Percentiles rank a stretch among this genome's conserved stretches.
Conservation (phyloP, 1,139 yeast species). For the Sugiyamaella sp. region DNA sequence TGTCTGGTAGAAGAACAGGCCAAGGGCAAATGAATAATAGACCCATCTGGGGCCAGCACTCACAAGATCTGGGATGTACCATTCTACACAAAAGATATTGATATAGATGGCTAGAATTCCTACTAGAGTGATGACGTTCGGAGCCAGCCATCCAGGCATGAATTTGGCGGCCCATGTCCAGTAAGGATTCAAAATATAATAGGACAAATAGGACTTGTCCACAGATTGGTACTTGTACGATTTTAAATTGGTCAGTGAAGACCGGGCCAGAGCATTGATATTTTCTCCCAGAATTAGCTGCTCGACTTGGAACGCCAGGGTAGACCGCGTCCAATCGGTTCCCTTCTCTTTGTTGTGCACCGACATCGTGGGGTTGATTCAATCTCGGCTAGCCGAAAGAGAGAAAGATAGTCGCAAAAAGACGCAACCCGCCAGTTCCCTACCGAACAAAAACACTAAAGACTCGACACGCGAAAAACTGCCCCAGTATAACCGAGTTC, state of each 20-base stretch:
- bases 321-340: conserved; percentile 21
- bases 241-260: conserved; percentile 33
- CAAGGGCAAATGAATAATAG: conserved; percentile 66
- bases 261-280: conserved; percentile 31
- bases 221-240: conserved; percentile 49
- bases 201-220: conserved; percentile 68
- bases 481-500: no score
- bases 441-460: no score
- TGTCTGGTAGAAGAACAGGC: conserved; percentile 77
- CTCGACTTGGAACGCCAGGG: conserved; percentile 25
- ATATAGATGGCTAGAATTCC: conserved; percentile 63
- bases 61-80: conserved; percentile 60
- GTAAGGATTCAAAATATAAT: conserved; percentile 66
- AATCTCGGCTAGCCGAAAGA: no score
- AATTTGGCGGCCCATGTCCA: conserved; percentile 69
- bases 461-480: no score
- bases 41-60: conserved; percentile 65
- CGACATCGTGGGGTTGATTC: no score
- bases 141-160: conserved; percentile 77
- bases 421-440: no score
- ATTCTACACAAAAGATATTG: conserved; percentile 57
- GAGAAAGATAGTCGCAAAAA: no score
- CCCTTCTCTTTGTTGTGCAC: background rate
- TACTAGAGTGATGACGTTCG: conserved; percentile 69
- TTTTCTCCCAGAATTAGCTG: conserved; percentile 28